Base-by-base conservation (phyloP, 176 grass and related monocot genomes). In the Elymus sibiricus region DNA sequence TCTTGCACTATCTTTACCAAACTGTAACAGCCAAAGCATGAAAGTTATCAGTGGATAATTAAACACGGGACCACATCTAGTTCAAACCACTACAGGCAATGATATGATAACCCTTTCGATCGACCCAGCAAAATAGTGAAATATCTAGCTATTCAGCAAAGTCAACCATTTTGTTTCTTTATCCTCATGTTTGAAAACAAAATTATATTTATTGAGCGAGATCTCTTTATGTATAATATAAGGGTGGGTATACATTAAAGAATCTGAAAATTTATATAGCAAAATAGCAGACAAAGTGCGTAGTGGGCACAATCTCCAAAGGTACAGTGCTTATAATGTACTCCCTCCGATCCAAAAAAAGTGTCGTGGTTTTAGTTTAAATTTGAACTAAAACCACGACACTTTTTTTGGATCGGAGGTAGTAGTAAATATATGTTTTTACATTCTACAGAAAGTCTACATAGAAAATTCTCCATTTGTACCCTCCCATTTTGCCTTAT, bases 1-100 rank as follows among this genome's bases (percentile, higher is more conserved):
- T 71, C 87, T 81, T 84, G 96, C 93, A 86, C 78, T 95, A 46
- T 94, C 91, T 87, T 95, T 98, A 70, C 93, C 96, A 89, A 98
- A 98, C 93, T 97, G 90, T 78, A 87, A 68, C 27, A 86, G 42
- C 6, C 5, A 78, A 76, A 84, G 27, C n/a, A 76, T 24, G 34
- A 70, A 84, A 77, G 29, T 56, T 65, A 77, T 86, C 2, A 83
- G 37, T 64, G 35, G 64, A 80, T 65, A 25, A 83, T 64, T 77
- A 68, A 90, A 71, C 56, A 85, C 3, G 1, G 39, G 39, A 65
- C 16, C 22, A 74, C 35, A 55, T 66, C 78, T 80, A 75, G 67
- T 74, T 63, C 77, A 78, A 64, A 77, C 16, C 17, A 42, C 22
- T 32, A 63, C 9, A 72, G 66, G 19, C 62, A 28, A 56, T 35